These are phyloP conservation scores for Phytophthora podocarpi DNA, from an alignment of 352 stramenopile species.

Conservation along the genomic window DNA sequence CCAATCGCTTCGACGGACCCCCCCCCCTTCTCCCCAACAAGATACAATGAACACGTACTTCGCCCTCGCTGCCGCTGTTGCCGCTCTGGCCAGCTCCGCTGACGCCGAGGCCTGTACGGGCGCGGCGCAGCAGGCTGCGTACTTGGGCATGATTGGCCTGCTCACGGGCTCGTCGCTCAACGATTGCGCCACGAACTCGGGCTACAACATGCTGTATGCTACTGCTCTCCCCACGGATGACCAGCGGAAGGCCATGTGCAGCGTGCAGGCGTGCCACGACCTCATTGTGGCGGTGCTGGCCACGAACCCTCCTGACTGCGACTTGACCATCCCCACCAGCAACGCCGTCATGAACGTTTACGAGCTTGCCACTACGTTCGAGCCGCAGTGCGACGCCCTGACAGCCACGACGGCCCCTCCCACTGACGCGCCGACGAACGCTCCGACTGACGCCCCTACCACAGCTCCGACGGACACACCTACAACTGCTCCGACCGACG, in stretches of 20 bases:
- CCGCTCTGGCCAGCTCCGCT: constrained; percentile 14
- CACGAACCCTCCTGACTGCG: constrained; percentile 43
- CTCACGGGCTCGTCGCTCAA: constrained; percentile 23
- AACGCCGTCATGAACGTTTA: constrained; percentile 44
- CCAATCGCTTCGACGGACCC: not conserved
- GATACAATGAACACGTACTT: constrained; percentile 35
- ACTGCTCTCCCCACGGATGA: constrained; percentile 25
- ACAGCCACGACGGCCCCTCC: constrained; percentile 14
- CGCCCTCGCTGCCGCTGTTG: constrained; percentile 4
- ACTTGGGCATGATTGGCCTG: constrained; percentile 29
- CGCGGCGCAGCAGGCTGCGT: constrained; percentile 23
- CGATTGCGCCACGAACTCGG: constrained; percentile 23
- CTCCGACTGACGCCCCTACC: not conserved
- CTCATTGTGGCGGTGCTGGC: constrained; percentile 33
- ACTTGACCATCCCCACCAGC: constrained; percentile 50
- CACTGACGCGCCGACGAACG: constrained; percentile 13
- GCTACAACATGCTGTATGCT: constrained; percentile 49
- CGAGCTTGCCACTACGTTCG: constrained; percentile 29
- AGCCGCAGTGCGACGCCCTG: constrained; percentile 17
- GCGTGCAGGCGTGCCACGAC: constrained; percentile 26
- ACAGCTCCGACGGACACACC: constrained; percentile 4
- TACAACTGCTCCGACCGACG: constrained; percentile 1
- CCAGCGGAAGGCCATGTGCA: constrained; percentile 40
- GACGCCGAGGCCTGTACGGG: constrained; percentile 18
- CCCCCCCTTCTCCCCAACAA: not conserved